Conservation (phyloP, 2,329 filamentous ascomycete species). For the Xylaria sp. region DNA sequence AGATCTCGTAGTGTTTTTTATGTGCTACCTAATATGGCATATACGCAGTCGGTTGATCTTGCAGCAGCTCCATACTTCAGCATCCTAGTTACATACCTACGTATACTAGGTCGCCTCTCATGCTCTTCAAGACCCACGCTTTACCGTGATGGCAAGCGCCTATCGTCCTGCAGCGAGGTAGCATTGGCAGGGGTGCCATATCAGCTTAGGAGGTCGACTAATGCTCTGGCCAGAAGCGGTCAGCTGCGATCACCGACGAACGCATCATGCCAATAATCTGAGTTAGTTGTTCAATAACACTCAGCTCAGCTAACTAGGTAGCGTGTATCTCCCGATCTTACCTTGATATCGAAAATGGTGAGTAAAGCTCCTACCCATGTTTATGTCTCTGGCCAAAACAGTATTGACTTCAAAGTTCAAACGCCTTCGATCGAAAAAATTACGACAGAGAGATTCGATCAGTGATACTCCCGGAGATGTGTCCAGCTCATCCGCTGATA, state of each 20-base stretch:
- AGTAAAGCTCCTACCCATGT: background rate
- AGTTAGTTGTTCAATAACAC: background rate
- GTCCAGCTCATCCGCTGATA: background rate
- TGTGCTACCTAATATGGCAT: background rate
- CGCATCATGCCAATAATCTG: background rate
- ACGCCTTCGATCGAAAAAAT: slow-evolving; percentile 12
- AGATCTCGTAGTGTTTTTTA: background rate
- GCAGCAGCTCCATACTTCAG: background rate
- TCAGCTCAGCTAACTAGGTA: background rate
- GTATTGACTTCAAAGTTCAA: slow-evolving; percentile 18
- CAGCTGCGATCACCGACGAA: background rate
- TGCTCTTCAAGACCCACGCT: background rate
- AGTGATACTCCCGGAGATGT: background rate
- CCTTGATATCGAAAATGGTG: background rate
- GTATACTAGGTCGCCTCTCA: background rate
- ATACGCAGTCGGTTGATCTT: slow-evolving; percentile 6
- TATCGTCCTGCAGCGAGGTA: background rate
- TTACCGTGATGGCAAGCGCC: background rate
- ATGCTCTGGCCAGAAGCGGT: background rate
- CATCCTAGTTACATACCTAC: background rate
- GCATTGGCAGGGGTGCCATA: background rate
- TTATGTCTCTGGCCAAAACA: background rate
- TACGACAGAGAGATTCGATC: background rate
- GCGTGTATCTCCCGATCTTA: background rate
- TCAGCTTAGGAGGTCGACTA: background rate